Base-by-base conservation (phyloP, 345 rosid species). In the Citrus hindsii region DNA sequence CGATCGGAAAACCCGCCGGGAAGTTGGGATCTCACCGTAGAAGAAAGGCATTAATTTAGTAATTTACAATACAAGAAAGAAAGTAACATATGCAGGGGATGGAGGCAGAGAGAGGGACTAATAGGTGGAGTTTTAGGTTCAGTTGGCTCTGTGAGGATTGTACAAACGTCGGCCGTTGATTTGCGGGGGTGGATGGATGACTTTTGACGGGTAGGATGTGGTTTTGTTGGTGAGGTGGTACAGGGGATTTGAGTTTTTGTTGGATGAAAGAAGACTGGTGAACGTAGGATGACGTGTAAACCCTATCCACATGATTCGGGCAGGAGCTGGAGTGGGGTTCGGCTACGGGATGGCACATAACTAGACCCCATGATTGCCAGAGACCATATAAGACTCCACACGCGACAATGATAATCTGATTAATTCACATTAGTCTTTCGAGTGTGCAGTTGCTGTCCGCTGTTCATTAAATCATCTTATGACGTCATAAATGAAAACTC, bases 201-300 rank as follows among this genome's bases (percentile, higher is more conserved):
- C 10, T 22, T 60, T 16, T 4, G 33, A 37, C 53, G 24, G 55
- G 7, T 16, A n/a, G 9, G 64, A 55, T 71, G 30, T 7, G 67
- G 16, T 60, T 9, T 25, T 6, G 59, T 37, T 24, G 55, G 67
- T 69, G 14, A 25, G 12, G 71, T 37, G 35, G 22, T 6, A 25
- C 51, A 42, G 51, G 16, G 4, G 33, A 35, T 21, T 67, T 14
- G 28, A 27, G 16, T 14, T 30, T 35, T 9, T 9, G 30, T 61
- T 42, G 69, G n/a, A 27, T 7, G 3, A 14, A 16, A 37, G 25
- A 60, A 19, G 65, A 3, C 21, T 55, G 46, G 48, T 3, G 35
- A 25, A 16, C 5, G 71, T 42, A 18, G 35, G 30, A 67, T 80
- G 81, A 83, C 83, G 83, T 83, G 83, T 77, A n/a, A 77, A 62